These are phyloP conservation scores for Quambalaria eucalypti DNA, from an alignment of 1,284 basidiomycete genomes.

Conservation along the genomic window DNA sequence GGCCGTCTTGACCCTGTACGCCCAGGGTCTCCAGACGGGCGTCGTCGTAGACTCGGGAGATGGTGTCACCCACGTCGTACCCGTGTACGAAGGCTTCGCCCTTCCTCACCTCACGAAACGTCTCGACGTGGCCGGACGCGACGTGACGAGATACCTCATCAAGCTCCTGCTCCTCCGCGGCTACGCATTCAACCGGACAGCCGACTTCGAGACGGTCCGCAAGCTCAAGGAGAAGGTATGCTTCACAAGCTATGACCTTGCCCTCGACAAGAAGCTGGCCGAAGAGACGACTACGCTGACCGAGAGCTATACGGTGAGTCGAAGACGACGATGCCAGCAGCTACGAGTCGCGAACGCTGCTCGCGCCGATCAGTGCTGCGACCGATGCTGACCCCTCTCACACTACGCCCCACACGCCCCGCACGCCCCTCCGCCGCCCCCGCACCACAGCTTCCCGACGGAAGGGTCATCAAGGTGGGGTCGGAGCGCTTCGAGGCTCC, in stretches of 20 bases:
- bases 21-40: constrained; percentile 93
- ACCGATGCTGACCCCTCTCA: too few species aligned
- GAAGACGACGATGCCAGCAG: not conserved
- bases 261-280: constrained; percentile 81
- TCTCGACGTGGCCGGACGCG: constrained; percentile 85
- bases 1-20: constrained; percentile 93
- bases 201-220: constrained; percentile 95
- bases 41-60: constrained; percentile 98
- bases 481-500: constrained; percentile 99
- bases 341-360: too few species aligned
- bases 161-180: constrained; percentile 95
- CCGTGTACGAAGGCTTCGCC: constrained; percentile 92
- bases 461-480: constrained; percentile 91
- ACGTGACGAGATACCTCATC: constrained; percentile 96
- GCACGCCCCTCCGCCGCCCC: not conserved
- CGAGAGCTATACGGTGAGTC: constrained; percentile 80
- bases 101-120: constrained; percentile 88
- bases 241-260: constrained; percentile 81
- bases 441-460: constrained; percentile 71
- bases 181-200: constrained; percentile 97
- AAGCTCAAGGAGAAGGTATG: constrained; percentile 98
- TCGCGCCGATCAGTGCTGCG: too few species aligned
- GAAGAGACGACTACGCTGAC: constrained; percentile 96
- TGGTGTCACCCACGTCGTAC: constrained; percentile 97
- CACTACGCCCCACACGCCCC: not conserved